Conservation (phyloP, 306 rosid species). For the Vigna angularis region DNA sequence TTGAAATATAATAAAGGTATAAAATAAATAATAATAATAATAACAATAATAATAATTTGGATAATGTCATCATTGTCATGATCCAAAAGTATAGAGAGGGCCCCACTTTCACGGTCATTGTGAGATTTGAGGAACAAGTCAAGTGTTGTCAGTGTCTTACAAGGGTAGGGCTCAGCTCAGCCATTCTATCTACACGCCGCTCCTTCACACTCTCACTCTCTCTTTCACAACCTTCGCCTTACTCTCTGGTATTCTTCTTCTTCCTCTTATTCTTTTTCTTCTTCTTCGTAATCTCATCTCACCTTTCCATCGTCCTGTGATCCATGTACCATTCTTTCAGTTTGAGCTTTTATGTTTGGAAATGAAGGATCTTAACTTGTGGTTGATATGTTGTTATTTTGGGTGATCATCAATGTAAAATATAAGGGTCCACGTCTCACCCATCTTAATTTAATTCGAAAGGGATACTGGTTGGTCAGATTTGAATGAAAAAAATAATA, state of each 20-base stretch:
- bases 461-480: neutral
- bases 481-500: slow-evolving; percentile 28
- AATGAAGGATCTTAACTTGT: slow-evolving; percentile 29
- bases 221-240: neutral
- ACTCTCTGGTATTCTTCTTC: slow-evolving; percentile 24
- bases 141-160: slow-evolving; percentile 31
- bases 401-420: neutral
- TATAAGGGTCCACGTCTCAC: slow-evolving; percentile 14
- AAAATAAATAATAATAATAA: too few relatives aligned
- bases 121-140: slow-evolving; percentile 41
- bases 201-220: slow-evolving; percentile 10
- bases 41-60: slow-evolving; percentile 21
- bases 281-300: slow-evolving; percentile 1
- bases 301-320: neutral
- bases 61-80: slow-evolving; percentile 47
- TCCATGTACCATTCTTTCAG: neutral
- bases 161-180: slow-evolving; percentile 33
- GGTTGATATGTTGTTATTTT: slow-evolving; percentile 26
- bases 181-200: slow-evolving; percentile 14
- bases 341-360: neutral
- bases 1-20: neutral
- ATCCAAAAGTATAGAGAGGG: slow-evolving; percentile 40
- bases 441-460: slow-evolving; percentile 1
- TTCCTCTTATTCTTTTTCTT: neutral
- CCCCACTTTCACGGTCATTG: slow-evolving; percentile 35